Evolutionary conservation across 2,329 filamentous ascomycete species (phyloP), one percentile per base, ranked within the genome.

Genomic region (Aspergillus flavus): DNA sequence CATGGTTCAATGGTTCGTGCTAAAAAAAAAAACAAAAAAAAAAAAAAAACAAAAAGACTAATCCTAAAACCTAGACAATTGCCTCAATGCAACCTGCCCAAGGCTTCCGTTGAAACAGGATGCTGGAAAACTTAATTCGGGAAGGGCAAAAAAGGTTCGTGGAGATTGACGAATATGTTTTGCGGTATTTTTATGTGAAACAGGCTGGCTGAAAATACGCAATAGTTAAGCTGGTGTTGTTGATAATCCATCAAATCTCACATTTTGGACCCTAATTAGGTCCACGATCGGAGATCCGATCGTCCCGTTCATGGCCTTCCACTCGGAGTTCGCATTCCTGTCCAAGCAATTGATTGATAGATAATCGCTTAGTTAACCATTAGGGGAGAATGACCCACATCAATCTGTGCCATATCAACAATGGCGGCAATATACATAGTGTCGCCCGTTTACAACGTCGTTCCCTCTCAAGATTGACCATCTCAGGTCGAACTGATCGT

Each of bases 241-340:
- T 55, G 52, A 55, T 36, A 36, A 34, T 34, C 23, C 19, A 12
- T 36, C 46, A 19, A 50, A 54, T 54, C 52, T 54, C 52, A 54
- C 52, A 54, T 55, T 36, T 39, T 39, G 16, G 52, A 39, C 52
- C 32, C 52, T 55, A 41, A 55, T 36, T 39, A 16, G 34, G 52
- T 12, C 52, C 32, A 55, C 52, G 32, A 55, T 55, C 52, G 52
- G 52, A 55, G 30, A 36, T 55, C 34, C 52, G 52, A 55, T 55
- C 52, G n/a, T 55, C 52, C 52, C 52, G 32, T 55, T 55, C 48
- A 52, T 52, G 6, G 19, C 21, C 21, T 48, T 48, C 21, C 45
- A 48, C 4, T 48, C 12, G 5, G 45, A 23, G 23, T 28, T 48
- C 23, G 45, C 45, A 28, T 48, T 12, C n/a, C 28, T 48, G 45